Evolutionary conservation across 169 alveolate species (phyloP).

Genomic region (Cardiosporidium cionae): DNA sequence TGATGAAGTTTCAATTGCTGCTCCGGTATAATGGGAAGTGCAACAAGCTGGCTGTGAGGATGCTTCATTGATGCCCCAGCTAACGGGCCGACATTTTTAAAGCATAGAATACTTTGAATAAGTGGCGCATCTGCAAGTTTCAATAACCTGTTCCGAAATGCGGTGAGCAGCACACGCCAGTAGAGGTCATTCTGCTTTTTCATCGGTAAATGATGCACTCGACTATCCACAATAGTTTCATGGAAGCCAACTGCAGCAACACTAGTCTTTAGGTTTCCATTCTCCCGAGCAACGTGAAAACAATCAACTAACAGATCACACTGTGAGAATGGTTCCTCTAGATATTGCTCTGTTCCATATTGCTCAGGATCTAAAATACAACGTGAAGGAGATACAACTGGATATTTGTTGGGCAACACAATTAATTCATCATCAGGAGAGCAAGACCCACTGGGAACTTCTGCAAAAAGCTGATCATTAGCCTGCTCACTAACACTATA

Average conservation of each 20-base stretch:
- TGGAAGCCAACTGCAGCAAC: conserved; percentile 1
- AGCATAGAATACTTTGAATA: conserved; percentile 3
- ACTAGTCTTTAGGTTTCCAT: neutral
- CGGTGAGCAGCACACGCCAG: neutral
- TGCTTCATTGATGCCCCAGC: conserved; percentile 5
- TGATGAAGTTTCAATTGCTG: neutral
- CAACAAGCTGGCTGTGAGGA: conserved; percentile 1
- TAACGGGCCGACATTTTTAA: neutral
- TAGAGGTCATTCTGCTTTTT: neutral
- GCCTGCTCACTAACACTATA: too few species aligned
- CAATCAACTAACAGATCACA: conserved; percentile 4
- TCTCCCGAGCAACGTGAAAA: neutral
- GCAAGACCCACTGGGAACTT: neutral
- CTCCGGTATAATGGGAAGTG: neutral
- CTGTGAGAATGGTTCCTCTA: neutral
- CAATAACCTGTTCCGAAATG: neutral
- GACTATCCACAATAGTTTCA: neutral
- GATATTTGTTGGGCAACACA: conserved; percentile 3
- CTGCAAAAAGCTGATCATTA: neutral
- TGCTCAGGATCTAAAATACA: neutral
- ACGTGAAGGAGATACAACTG: neutral
- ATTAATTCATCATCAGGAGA: neutral
- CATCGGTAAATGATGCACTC: neutral
- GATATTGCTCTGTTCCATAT: neutral
- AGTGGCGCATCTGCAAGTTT: neutral